Percentiles rank a stretch among this genome's conserved stretches.
Conservation (phyloP, 75 land plant genomes). For the Pinus albicaulis region DNA sequence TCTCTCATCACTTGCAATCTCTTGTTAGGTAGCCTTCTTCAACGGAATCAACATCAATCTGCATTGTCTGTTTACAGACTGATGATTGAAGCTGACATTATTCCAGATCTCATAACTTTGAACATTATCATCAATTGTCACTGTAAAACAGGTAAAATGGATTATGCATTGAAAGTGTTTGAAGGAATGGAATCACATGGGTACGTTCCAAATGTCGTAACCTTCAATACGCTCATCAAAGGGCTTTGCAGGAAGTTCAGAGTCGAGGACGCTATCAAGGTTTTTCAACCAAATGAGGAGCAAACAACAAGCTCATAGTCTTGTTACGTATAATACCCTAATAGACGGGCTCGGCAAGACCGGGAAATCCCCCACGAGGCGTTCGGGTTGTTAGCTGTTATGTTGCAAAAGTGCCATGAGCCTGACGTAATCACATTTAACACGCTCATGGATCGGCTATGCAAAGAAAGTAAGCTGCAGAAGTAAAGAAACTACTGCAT, state of each 20-base stretch:
- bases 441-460: constrained; percentile 21
- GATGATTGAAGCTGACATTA: constrained; percentile 1
- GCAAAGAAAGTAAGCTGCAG: too few species aligned
- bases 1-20: constrained; percentile 11
- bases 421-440: constrained; percentile 24
- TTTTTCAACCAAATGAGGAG: constrained; percentile 4
- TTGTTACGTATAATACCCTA: constrained; percentile 10
- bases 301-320: constrained; percentile 9
- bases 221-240: constrained; percentile 28
- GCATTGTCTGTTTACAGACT: constrained; percentile 6
- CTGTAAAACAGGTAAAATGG: neutral
- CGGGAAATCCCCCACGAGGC: neutral
- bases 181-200: constrained; percentile 2
- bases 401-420: constrained; percentile 10
- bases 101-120: constrained; percentile 8
- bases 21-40: constrained; percentile 4
- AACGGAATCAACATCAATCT: neutral
- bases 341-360: constrained; percentile 7
- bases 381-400: constrained; percentile 11
- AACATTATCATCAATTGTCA: constrained; percentile 15
- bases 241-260: constrained; percentile 9
- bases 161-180: constrained; percentile 9
- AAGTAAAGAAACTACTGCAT: too few species aligned
- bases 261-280: neutral
- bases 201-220: constrained; percentile 17